Evolutionary conservation across 352 stramenopile genomes (phyloP), one percentile per base, ranked within the genome.

Genomic region (Pythium dissotocum): DNA sequence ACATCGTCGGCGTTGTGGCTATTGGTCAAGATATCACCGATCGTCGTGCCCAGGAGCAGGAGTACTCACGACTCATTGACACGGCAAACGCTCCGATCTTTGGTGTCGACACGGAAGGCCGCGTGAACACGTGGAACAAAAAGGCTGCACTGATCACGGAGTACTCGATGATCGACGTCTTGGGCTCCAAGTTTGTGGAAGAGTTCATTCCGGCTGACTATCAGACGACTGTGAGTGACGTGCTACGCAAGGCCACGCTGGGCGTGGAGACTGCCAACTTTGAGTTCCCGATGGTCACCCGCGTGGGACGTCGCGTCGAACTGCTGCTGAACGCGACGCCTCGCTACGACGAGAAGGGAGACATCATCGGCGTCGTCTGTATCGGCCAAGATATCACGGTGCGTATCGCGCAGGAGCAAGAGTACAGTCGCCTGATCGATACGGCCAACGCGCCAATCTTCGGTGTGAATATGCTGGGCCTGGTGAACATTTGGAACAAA

Each of bases 81-180:
- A 97, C 87, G 10, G 90, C 91, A 2, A 97, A 97, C 70, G 86
- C 89, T 5, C 88, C 90, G 51, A 97, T 97, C 61, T 97, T 97
- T 73, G 91, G 89, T 42, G 83, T 97, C 13, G 90, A 97, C 63
- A 84, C 82, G 33, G 71, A 96, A 14, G 87, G 88, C 5, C 66
- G 77, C 18, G 89, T 97, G 32, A 94, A 95, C 59, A 93, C 93
- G 62, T 97, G 88, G 89, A 97, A 98, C 69, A 79, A 93, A 28
- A 98, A 97, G 69, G 92, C 90, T 21, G 85, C 85, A 2, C 87
- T 89, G 16, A 94, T 95, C 51, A 98, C 91, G 2, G 90, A 97
- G 69, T 98, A 98, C 67, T 87, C 81, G 8, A 84, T 93, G 35
- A 70, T 91, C 6, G 94, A 98, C 66, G 94, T 95, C 14, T 83